phyloP scores from a whole-genome alignment of 2,329 filamentous ascomycete species.

The Pseudopithomyces maydicus region DNA sequence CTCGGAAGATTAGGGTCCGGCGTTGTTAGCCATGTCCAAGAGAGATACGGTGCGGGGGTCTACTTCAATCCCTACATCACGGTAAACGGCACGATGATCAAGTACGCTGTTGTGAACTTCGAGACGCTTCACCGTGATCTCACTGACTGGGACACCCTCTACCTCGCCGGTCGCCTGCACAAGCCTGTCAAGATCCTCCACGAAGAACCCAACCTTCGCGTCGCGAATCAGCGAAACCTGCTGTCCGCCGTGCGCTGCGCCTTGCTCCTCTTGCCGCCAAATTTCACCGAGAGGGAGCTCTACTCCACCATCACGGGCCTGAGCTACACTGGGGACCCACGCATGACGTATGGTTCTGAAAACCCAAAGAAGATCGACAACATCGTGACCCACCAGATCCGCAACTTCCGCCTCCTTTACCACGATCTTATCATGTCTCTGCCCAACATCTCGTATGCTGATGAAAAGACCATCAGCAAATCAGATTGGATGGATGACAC shows the following conservation, averaged over 20 bases:
- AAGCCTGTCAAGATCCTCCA: conserved; percentile 98
- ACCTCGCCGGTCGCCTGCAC: conserved; percentile 93
- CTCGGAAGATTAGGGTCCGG: conserved; percentile 84
- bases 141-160: conserved; percentile 89
- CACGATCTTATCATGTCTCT: conserved; percentile 86
- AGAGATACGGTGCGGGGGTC: conserved; percentile 86
- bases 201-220: conserved; percentile 87
- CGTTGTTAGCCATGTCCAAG: conserved; percentile 82
- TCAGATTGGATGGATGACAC: conserved; percentile 67
- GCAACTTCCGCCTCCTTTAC: conserved; percentile 91
- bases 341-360: conserved; percentile 89
- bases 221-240: conserved; percentile 95
- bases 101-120: conserved; percentile 96
- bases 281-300: conserved; percentile 84
- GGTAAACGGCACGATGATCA: conserved; percentile 93
- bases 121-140: conserved; percentile 87
- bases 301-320: conserved; percentile 92
- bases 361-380: conserved; percentile 92
- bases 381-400: conserved; percentile 89
- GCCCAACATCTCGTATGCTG: conserved; percentile 82
- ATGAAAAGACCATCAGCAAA: conserved; percentile 61
- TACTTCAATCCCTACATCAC: conserved; percentile 98
- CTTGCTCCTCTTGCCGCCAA: conserved; percentile 79
- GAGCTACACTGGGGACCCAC: conserved; percentile 94
- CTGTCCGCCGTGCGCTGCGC: conserved; percentile 90